These are phyloP conservation scores for Amorphotheca resinae DNA, from an alignment of 495 filamentous ascomycete species.

Conservation along the genomic window DNA sequence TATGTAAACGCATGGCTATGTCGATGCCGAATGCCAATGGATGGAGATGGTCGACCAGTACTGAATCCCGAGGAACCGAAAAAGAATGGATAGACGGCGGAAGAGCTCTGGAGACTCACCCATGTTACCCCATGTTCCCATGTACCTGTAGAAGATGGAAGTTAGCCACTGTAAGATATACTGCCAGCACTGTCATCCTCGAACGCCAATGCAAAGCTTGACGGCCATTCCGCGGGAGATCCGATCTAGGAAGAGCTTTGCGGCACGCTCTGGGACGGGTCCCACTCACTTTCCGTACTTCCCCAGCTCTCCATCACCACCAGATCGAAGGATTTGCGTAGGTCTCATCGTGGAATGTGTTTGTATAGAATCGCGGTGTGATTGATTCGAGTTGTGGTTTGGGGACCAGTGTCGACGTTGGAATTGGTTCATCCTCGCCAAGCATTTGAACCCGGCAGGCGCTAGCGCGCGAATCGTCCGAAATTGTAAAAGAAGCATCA, in stretches of 20 bases:
- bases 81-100: too few species aligned
- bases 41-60: too few species aligned
- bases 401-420: conserved; percentile 7
- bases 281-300: conserved; percentile 59
- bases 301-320: conserved; percentile 44
- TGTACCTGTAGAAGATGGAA: conserved; percentile 46
- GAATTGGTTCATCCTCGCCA: conserved; percentile 14
- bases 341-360: conserved; percentile 47
- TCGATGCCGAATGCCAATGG: too few species aligned
- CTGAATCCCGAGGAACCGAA: too few species aligned
- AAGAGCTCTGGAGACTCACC: conserved; percentile 43
- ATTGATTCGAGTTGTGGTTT: conserved; percentile 1
- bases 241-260: too few species aligned
- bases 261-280: conserved; percentile 3
- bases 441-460: conserved; percentile 20
- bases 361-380: conserved; percentile 8
- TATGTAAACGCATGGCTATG: neutral
- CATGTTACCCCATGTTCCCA: conserved; percentile 76
- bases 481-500: conserved; percentile 26
- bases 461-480: conserved; percentile 26
- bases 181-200: conserved; percentile 3
- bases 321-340: conserved; percentile 34
- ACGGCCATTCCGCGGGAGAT: conserved; percentile 15
- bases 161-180: conserved; percentile 23
- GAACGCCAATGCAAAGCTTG: conserved; percentile 16